Conservation (phyloP, 441 rosid species). For the Bruguiera hainesii region DNA sequence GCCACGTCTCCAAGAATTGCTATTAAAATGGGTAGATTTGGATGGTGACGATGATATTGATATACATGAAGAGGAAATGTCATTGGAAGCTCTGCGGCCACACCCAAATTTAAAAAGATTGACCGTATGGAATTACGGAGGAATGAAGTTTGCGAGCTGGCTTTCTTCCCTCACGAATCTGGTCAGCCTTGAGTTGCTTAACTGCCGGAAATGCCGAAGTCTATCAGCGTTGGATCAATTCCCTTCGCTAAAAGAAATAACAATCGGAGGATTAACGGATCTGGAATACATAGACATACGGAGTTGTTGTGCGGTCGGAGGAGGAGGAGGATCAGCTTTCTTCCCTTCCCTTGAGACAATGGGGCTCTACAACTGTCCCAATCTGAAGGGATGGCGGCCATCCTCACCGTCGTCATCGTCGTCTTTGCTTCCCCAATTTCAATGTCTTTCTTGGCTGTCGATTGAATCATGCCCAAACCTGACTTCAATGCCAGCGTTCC, state of each 20-base stretch:
- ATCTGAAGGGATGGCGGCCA: conserved; percentile 22
- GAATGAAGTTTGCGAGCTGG: conserved; percentile 12
- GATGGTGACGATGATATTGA: not conserved
- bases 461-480: conserved; percentile 18
- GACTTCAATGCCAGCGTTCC: too few species aligned
- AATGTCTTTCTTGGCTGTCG: conserved; percentile 17
- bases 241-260: not conserved
- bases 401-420: not conserved
- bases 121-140: not conserved
- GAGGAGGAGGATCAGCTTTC: not conserved
- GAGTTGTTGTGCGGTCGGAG: not conserved
- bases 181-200: not conserved
- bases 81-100: conserved; percentile 6
- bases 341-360: conserved; percentile 15
- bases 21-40: conserved; percentile 2
- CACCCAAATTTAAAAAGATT: conserved; percentile 6
- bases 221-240: conserved; percentile 18
- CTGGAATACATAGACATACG: conserved; percentile 13
- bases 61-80: not conserved
- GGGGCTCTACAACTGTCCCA: not conserved
- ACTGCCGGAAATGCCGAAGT: not conserved
- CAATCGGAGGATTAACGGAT: not conserved
- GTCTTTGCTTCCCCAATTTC: conserved; percentile 10
- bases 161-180: conserved; percentile 18
- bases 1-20: not conserved